phyloP scores from a whole-genome alignment of 1,284 basidiomycete species.

The Apiotrichum brassicae region DNA sequence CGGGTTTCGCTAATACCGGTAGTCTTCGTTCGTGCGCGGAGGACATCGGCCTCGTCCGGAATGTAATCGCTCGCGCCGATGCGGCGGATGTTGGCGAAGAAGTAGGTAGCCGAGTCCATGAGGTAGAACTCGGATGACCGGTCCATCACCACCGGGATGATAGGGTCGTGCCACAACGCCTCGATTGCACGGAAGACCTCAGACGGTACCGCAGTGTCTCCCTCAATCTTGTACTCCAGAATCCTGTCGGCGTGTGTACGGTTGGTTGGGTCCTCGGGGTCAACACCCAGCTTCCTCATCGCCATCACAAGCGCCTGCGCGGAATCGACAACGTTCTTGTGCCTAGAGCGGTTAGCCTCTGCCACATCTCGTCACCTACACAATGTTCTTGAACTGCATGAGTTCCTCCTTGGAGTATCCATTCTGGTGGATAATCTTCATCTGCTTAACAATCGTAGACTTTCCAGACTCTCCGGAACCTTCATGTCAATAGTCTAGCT shows the following conservation, averaged over 20 bases:
- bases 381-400: constrained; percentile 66
- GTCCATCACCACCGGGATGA: constrained; percentile 80
- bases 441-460: constrained; percentile 95
- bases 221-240: constrained; percentile 50
- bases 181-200: constrained; percentile 69
- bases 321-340: constrained; percentile 68
- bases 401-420: constrained; percentile 81
- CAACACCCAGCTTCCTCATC: constrained; percentile 82
- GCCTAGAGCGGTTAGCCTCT: constrained; percentile 37
- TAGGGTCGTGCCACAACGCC: constrained; percentile 83
- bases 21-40: constrained; percentile 83
- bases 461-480: constrained; percentile 86
- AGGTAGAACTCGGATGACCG: constrained; percentile 84
- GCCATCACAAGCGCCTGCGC: constrained; percentile 82
- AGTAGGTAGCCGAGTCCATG: constrained; percentile 93
- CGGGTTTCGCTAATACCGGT: constrained; percentile 90
- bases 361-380: constrained; percentile 44
- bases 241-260: constrained; percentile 55
- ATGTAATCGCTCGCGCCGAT: constrained; percentile 75
- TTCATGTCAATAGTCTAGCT: constrained; percentile 27
- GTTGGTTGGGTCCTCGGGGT: constrained; percentile 71
- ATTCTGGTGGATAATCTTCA: constrained; percentile 98
- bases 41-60: constrained; percentile 81
- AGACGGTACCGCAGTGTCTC: constrained; percentile 46
- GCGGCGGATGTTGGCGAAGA: constrained; percentile 76